Conservation (phyloP, 2,329 filamentous ascomycete species). For the Fusarium haematococcum region DNA sequence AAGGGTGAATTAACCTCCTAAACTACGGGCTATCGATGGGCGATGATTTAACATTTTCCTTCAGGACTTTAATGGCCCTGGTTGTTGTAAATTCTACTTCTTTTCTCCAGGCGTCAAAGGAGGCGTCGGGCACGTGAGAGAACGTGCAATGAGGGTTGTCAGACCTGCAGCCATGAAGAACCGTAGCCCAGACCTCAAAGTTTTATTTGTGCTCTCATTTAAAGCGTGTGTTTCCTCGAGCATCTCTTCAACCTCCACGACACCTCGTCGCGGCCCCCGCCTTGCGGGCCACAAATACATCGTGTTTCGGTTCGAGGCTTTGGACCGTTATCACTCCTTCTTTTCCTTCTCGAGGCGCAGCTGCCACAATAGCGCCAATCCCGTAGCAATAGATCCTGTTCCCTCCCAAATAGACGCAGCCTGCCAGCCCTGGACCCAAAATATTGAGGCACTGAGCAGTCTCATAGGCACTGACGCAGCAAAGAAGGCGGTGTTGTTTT, state of each 20-base stretch:
- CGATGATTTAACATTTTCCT: neutral
- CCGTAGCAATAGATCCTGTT: neutral
- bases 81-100: neutral
- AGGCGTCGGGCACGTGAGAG: neutral
- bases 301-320: neutral
- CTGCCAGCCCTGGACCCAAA: constrained; percentile 21
- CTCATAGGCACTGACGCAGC: neutral
- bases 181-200: neutral
- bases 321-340: neutral
- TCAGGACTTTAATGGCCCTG: neutral
- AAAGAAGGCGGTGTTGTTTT: constrained; percentile 18
- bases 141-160: neutral
- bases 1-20: neutral
- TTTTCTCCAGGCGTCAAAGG: neutral
- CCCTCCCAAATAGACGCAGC: constrained; percentile 21
- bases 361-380: neutral
- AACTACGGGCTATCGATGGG: neutral
- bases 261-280: neutral
- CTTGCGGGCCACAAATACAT: neutral
- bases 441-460: constrained; percentile 18
- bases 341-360: neutral
- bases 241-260: neutral
- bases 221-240: neutral
- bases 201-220: neutral
- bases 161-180: neutral